Conservation (phyloP, 164 flowering plant species). For the Vitis amurensis region DNA sequence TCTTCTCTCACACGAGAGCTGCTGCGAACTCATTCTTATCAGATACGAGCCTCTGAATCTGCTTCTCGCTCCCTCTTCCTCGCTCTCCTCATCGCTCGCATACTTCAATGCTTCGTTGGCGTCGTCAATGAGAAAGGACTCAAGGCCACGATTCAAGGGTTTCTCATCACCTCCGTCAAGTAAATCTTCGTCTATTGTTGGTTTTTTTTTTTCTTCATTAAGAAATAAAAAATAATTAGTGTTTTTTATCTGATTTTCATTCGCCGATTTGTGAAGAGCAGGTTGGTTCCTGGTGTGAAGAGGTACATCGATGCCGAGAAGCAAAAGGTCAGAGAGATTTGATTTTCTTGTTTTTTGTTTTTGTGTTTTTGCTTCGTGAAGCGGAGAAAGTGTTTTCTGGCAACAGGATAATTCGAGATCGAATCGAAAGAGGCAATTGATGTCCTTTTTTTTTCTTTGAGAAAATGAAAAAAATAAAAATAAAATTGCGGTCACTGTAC, state of each 20-base stretch:
- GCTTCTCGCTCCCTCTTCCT: slow-evolving; percentile 55
- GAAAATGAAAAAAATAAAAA: no score
- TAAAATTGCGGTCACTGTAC: no score
- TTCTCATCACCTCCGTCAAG: slow-evolving; percentile 61
- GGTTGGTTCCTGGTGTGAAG: slow-evolving; percentile 77
- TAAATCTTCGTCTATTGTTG: slow-evolving; percentile 11
- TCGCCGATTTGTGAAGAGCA: slow-evolving; percentile 10
- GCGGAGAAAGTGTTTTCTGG: background rate
- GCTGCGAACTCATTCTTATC: slow-evolving; percentile 66
- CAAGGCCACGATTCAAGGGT: slow-evolving; percentile 43
- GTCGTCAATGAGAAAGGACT: slow-evolving; percentile 60
- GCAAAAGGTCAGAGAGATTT: slow-evolving; percentile 57
- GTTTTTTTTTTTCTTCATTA: background rate
- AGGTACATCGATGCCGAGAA: slow-evolving; percentile 78
- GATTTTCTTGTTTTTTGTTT: background rate
- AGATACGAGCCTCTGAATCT: slow-evolving; percentile 76
- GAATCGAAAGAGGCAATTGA: background rate
- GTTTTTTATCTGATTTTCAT: background rate
- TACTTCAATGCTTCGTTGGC: slow-evolving; percentile 40
- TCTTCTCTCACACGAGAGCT: slow-evolving; percentile 30
- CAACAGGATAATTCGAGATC: background rate
- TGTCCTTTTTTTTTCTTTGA: background rate
- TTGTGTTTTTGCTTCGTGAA: no score
- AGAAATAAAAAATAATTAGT: background rate
- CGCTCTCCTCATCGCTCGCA: slow-evolving; percentile 55